Base-by-base conservation (phyloP, 2,329 filamentous ascomycete genomes). In the Phyllosticta ampelicida region DNA sequence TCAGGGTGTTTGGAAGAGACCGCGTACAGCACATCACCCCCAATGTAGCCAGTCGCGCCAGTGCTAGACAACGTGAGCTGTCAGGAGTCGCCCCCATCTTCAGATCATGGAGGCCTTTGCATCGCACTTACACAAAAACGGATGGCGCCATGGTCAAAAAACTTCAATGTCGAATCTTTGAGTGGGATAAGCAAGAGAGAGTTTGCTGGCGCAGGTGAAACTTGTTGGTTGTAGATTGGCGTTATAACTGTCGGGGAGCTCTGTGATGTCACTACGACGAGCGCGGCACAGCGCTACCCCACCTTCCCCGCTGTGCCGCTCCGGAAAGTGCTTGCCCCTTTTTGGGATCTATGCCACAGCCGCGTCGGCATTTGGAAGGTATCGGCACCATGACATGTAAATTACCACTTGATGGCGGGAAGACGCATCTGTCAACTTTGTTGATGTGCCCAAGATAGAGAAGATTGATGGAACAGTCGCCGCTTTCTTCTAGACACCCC, bases 11-110 rank as follows among this genome's bases (percentile, higher is more conserved):
- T 53, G 20, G 29, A 53, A 19, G 30, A 44, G 2, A 61, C 44
- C 23, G 51, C 48, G n/a, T 61, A 51, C 3, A 61, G 20, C 5
- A 51, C 53, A 18, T 58, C 60, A 6, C 60, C 60, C 23, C 60
- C 60, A 20, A 61, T 56, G 51, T 58, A 58, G 23, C 56, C 56
- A n/a, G 56, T 54, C 23, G 48, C 28, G 6, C 56, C 56, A 9
- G 56, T 58, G 52, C 56, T 58, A 18, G 6, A 6, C 16, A 19
- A 26, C 23, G 23, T 26, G 36, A 5, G 36, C 23, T 30, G 36
- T 52, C 16, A 19, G 29, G 13, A 13, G 23, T 13, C 3, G 54
- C 5, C 13, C n/a, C n/a, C 13, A 44, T 44, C 36, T 44, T 4
- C 13, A 3, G 16, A 44, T 44, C 13, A 5, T 8, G n/a, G 36